Base-by-base conservation (phyloP, 305 asterid species). In the Coffea humblotiana region DNA sequence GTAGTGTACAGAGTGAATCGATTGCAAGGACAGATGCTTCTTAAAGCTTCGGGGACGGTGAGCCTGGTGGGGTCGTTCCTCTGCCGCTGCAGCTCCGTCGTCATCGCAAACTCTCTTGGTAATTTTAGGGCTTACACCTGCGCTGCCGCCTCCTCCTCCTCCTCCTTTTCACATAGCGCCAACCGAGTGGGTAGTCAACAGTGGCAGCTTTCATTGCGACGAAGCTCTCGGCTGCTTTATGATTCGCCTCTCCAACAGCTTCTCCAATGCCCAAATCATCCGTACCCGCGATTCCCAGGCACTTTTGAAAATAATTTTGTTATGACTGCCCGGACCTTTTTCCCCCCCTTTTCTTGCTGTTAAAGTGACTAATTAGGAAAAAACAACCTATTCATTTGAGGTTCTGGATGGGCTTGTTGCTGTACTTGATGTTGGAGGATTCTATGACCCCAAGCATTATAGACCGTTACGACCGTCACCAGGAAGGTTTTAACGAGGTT, bases 141-240 rank as follows among this genome's bases (percentile, higher is more conserved):
- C 21, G 43, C 32, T 32, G 32, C 32, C 32, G 32, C 32, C 32
- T 1, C 32, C 32, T 32, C 32, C 32, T 29, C 32, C 32, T 32
- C 32, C 32, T 32, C 82, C 32, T 64, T 29, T 71, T 18, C 23
- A 18, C 72, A 6, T 6, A 37, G n/a, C 45, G 40, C 51, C 13
- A 94, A 91, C 85, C 84, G 84, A 76, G 94, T 94, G 45, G 98
- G 99, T 32, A 92, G 98, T 27, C 99, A 32, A 96, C 90, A 87
- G 92, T 76, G 98, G 99, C 21, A 94, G 98, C 89, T 96, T 96
- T 85, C 99, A 91, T 86, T 96, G 98, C 82, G 98, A 96, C 84
- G 97, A 94, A 84, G 98, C 97, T 84, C 97, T 94, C n/a, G 98
- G 97, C 70, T 96, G 98, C 92, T 96, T 92, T 86, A 94, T 94